Conservation (phyloP, 352 stramenopile genomes). For the Globisporangium parvum region DNA sequence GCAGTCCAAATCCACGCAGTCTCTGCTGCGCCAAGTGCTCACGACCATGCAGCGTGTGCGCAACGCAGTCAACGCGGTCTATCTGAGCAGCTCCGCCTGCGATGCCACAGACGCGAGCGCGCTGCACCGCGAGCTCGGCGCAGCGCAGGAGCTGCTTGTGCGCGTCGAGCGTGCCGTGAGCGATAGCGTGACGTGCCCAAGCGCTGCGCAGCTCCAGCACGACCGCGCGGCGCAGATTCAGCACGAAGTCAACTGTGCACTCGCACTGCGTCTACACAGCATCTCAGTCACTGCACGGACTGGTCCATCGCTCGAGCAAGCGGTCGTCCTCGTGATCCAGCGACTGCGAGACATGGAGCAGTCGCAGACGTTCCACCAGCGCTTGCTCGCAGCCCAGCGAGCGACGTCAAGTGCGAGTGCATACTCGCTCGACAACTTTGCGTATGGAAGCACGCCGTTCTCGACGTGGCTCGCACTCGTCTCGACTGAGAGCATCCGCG, state of each 20-base stretch:
- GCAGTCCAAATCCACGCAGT: not conserved
- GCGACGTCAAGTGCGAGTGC: conserved; percentile 4
- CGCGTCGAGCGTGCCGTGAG: not conserved
- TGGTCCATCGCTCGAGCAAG: not conserved
- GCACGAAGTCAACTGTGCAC: conserved; percentile 3
- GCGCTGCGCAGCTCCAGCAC: not conserved
- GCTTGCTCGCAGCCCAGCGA: conserved; percentile 20
- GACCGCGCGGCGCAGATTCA: not conserved
- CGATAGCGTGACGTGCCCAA: not conserved
- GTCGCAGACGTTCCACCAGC: conserved; percentile 26
- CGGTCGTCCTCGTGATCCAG: conserved; percentile 15
- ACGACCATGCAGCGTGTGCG: not conserved
- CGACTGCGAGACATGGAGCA: conserved; percentile 23
- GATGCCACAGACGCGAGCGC: not conserved
- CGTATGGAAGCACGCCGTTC: conserved; percentile 51
- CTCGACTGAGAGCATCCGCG: conserved; percentile 9
- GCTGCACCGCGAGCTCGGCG: not conserved
- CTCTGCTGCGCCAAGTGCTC: not conserved
- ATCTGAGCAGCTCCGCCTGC: not conserved
- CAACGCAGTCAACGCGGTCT: not conserved
- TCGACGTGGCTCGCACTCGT: conserved; percentile 36
- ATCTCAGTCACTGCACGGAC: not conserved
- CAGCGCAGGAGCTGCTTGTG: not conserved
- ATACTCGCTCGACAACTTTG: conserved; percentile 47
- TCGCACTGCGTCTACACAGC: not conserved